Conservation (phyloP, 1,284 basidiomycete species). For the Veloboletus limbatus region DNA sequence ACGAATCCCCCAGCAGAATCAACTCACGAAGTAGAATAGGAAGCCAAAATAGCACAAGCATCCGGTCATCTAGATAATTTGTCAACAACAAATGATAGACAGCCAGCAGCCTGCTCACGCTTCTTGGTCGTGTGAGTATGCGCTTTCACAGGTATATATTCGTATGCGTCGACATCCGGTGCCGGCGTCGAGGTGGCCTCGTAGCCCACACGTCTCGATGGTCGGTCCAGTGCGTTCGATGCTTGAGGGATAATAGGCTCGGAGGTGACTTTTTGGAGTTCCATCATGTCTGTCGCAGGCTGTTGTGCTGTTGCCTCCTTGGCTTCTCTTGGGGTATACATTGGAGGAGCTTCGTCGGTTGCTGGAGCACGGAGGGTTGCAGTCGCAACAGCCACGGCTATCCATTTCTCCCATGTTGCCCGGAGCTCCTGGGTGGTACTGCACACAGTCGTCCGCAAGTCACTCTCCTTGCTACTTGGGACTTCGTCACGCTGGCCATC, state of each 20-base stretch:
- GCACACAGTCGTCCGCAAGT: slow-evolving; percentile 35
- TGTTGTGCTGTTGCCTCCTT: slow-evolving; percentile 21
- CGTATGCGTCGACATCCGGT: slow-evolving; percentile 65
- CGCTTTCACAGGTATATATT: slow-evolving; percentile 55
- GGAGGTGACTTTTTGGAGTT: slow-evolving; percentile 14
- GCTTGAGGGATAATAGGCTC: slow-evolving; percentile 9
- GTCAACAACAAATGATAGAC: slow-evolving; percentile 2
- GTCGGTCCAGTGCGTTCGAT: slow-evolving; percentile 15
- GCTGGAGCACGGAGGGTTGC: slow-evolving; percentile 44
- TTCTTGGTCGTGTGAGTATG: slow-evolving; percentile 59
- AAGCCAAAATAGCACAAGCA: slow-evolving; percentile 94
- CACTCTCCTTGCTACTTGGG: slow-evolving; percentile 35
- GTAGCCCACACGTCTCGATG: slow-evolving; percentile 47
- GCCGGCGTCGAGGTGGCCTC: slow-evolving; percentile 49
- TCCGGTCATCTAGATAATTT: slow-evolving; percentile 70
- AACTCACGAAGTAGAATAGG: slow-evolving; percentile 80
- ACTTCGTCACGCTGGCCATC: slow-evolving; percentile 31
- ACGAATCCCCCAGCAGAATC: slow-evolving; percentile 7
- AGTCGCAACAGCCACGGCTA: slow-evolving; percentile 48
- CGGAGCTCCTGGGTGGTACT: slow-evolving; percentile 59
- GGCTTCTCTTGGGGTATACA: slow-evolving; percentile 60
- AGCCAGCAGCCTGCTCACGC: slow-evolving; percentile 47
- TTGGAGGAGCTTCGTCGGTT: slow-evolving; percentile 61
- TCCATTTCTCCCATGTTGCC: slow-evolving; percentile 72
- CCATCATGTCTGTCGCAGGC: slow-evolving; percentile 1